Base-by-base conservation (phyloP, 1,139 yeast genomes). In the Yamadazyma siamensis region DNA sequence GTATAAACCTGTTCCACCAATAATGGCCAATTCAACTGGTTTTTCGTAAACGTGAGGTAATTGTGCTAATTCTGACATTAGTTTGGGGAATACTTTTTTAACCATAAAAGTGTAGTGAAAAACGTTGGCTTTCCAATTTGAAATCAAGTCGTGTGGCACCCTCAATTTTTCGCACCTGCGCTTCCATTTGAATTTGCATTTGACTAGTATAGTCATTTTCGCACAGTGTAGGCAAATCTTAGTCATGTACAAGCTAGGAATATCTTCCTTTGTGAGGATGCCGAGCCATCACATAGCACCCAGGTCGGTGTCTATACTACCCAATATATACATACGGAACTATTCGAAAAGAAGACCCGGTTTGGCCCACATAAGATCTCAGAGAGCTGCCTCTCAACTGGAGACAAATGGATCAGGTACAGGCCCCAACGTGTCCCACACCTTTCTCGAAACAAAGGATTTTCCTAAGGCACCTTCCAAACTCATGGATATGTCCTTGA, bases 1-100 rank as follows among this genome's bases (percentile, higher is more conserved):
- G 66, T 91, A 91, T 26, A 91, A 73, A n/a, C 99, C 99, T 3
- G 98, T 91, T 26, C 98, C 98, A 23, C 98, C 98, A 54, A 91
- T 91, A 43, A 91, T 77, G 26, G 95, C 97, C 28, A 91, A 70
- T 25, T 77, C 71, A 15, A 91, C 86, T 22, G 56, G 56, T 27
- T 58, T 60, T 29, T 56, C 58, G 50, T 57, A 69, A 25, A 52
- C 46, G 44, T 61, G 69, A 10, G 75, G 75, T 40, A 68, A 38
- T 16, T 22, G 19, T 6, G 32, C 10, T 23, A 35, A 32, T 22
- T 38, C 41, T 8, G 38, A 27, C 45, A 41, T 39, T 15, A 29
- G 32, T 27, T 24, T 34, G 16, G 41, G 43, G 26, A 41, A 38
- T 19, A 33, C 27, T 29, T 41, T 41, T 23, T 35, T 36, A 13